Percentiles rank a stretch among this genome's conserved stretches.
Evolutionary conservation across 805 yeast genomes (phyloP).

Genomic region (Grigorovia jiainica): DNA sequence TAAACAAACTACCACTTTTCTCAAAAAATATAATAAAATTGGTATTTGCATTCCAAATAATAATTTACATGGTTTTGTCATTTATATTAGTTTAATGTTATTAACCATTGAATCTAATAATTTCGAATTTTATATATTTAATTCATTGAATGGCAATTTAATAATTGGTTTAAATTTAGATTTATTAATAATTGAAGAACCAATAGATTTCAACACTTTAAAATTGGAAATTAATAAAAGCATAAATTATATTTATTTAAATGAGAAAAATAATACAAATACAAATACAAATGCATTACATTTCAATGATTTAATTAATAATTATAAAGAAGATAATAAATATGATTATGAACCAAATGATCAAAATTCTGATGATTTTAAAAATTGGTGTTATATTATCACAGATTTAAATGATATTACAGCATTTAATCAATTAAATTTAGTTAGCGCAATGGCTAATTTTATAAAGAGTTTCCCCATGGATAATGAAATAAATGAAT

Average conservation of each 20-base stretch:
- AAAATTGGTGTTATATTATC: slow-evolving; percentile 24
- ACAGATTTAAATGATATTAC: slow-evolving; percentile 21
- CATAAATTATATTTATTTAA: too few relatives aligned
- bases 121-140: background rate
- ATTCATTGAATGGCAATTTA: background rate
- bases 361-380: slow-evolving; percentile 30
- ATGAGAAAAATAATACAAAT: too few relatives aligned
- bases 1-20: slow-evolving; percentile 7
- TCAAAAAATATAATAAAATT: slow-evolving; percentile 10
- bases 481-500: slow-evolving; percentile 28
- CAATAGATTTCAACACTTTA: background rate
- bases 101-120: slow-evolving; percentile 21
- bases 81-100: slow-evolving; percentile 37
- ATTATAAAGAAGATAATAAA: slow-evolving; percentile 8
- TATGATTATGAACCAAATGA: slow-evolving; percentile 25
- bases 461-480: slow-evolving; percentile 31
- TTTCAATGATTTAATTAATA: slow-evolving; percentile 12
- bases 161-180: background rate
- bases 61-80: slow-evolving; percentile 30
- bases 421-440: slow-evolving; percentile 41
- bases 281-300: too few relatives aligned
- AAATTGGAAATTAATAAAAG: too few relatives aligned
- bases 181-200: background rate
- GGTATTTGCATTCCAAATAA: slow-evolving; percentile 24
- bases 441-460: slow-evolving; percentile 46